A percentile compares a stretch with the other conserved stretches of the same genome.
Evolutionary conservation across 2,329 filamentous ascomycete species (phyloP).

Genomic region (Xylaria polymorpha): DNA sequence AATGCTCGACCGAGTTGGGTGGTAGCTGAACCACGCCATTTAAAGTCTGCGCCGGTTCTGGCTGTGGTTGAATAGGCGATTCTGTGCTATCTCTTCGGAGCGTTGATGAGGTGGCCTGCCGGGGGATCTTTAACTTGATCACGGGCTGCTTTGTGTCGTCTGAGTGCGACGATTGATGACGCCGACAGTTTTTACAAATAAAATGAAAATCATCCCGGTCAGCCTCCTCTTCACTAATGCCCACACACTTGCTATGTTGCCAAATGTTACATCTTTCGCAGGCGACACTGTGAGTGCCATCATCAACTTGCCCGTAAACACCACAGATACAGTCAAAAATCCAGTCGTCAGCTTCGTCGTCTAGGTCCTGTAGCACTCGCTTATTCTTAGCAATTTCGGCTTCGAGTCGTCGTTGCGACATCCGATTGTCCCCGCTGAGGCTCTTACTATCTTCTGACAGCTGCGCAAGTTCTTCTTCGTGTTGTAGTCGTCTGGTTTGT

Average conservation of each 20-base stretch:
- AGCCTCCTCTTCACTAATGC: conserved; percentile 80
- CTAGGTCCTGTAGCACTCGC: conserved; percentile 78
- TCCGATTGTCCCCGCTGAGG: conserved; percentile 66
- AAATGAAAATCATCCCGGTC: conserved; percentile 90
- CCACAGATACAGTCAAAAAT: conserved; percentile 95
- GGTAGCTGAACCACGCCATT: conserved; percentile 41
- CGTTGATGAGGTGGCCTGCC: conserved; percentile 44
- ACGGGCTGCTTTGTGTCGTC: conserved; percentile 68
- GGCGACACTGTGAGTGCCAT: conserved; percentile 91
- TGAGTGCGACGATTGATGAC: conserved; percentile 65
- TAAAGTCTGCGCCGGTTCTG: conserved; percentile 28
- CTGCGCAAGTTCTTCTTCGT: conserved; percentile 84
- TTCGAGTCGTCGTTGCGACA: conserved; percentile 84
- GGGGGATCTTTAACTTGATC: conserved; percentile 66
- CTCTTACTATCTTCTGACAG: conserved; percentile 81
- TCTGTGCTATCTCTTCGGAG: conserved; percentile 42
- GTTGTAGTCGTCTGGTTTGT: conserved; percentile 81
- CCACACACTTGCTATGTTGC: conserved; percentile 95
- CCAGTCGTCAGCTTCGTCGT: conserved; percentile 82
- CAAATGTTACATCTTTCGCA: conserved; percentile 95
- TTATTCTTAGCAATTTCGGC: conserved; percentile 84
- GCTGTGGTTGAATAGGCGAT: conserved; percentile 38
- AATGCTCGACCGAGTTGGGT: conserved; percentile 32
- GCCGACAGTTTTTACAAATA: conserved; percentile 81
- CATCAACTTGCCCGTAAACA: conserved; percentile 90